Evolutionary conservation across 1,284 basidiomycete species (phyloP).

Genomic region (Stereum hirsutum): DNA sequence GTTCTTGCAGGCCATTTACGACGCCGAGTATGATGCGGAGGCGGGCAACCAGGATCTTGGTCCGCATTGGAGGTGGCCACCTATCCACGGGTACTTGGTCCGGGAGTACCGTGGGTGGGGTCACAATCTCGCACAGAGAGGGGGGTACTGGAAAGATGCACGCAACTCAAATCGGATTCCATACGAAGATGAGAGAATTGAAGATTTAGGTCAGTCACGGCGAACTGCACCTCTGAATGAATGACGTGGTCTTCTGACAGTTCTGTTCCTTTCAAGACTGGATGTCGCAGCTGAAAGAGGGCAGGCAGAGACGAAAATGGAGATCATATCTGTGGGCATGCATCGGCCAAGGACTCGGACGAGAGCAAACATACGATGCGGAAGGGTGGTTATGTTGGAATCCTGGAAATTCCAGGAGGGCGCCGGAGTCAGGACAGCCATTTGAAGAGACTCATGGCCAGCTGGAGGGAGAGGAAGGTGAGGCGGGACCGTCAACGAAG

Average conservation of each 20-base stretch:
- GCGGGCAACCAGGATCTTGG: too few species aligned
- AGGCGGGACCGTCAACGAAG: too few species aligned
- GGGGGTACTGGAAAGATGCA: slow-evolving; percentile 3
- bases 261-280: slow-evolving; percentile 5
- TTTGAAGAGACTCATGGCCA: too few species aligned
- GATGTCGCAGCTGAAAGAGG: background rate
- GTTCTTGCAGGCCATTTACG: slow-evolving; percentile 6
- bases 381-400: too few species aligned
- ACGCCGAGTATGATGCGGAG: slow-evolving; percentile 3
- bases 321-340: slow-evolving; percentile 8
- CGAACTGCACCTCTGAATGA: background rate
- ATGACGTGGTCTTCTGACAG: background rate
- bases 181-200: slow-evolving; percentile 6
- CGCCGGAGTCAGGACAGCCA: too few species aligned
- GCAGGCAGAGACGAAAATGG: background rate
- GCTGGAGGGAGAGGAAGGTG: too few species aligned
- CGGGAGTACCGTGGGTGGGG: slow-evolving; percentile 8
- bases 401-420: background rate
- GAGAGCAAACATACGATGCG: slow-evolving; percentile 1
- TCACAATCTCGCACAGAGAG: slow-evolving; percentile 3
- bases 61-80: slow-evolving; percentile 3
- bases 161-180: slow-evolving; percentile 1
- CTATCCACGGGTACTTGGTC: slow-evolving; percentile 8
- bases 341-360: slow-evolving; percentile 8
- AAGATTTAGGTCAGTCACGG: too few species aligned